Evolutionary conservation across 2,329 filamentous ascomycete species (phyloP), one percentile per base, ranked within the genome.

Genomic region (Trichoderma sp.): DNA sequence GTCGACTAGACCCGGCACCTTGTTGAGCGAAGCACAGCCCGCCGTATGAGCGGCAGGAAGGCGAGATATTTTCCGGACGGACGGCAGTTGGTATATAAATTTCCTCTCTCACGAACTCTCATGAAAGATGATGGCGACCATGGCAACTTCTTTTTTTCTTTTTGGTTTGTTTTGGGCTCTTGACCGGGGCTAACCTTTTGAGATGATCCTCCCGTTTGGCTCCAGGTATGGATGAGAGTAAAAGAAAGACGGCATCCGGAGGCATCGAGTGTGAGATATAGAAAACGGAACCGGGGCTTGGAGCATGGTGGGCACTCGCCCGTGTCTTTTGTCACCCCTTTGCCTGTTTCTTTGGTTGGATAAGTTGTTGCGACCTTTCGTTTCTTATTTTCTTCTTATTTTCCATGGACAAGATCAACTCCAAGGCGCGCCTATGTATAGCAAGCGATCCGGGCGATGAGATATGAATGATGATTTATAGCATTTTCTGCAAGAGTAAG

Each of bases 21-120:
- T 29, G 27, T 61, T 57, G 49, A 57, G 35, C 29, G 35, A 63
- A 62, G 24, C 43, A 33, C 24, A 47, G 8, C 49, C 58, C 29
- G 31, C 33, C 61, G 27, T 31, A n/a, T 65, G 21, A 47, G 27
- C 52, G 63, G 55, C 68, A 56, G 21, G 56, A 35, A 59, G 49
- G 49, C 61, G 49, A 40, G 55, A 60, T 60, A 58, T 37, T 61
- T 57, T 31, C 61, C 70, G 71, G 70, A 73, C 71, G 70, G 69
- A 75, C 69, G 68, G 72, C 57, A 73, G 70, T 70, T 72, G 74
- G 74, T 74, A 74, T 75, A 77, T 77, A 76, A 74, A 75, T 73
- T 73, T 76, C 75, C 72, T 76, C 76, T 78, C 76, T 79, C 75
- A 79, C 77, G 77, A 79, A 76, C 60, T 58, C 72, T 75, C 74